A percentile compares a stretch with the other conserved stretches of the same genome.
Conservation (phyloP, 1,284 basidiomycete species). For the Marasmius tenuissimus region DNA sequence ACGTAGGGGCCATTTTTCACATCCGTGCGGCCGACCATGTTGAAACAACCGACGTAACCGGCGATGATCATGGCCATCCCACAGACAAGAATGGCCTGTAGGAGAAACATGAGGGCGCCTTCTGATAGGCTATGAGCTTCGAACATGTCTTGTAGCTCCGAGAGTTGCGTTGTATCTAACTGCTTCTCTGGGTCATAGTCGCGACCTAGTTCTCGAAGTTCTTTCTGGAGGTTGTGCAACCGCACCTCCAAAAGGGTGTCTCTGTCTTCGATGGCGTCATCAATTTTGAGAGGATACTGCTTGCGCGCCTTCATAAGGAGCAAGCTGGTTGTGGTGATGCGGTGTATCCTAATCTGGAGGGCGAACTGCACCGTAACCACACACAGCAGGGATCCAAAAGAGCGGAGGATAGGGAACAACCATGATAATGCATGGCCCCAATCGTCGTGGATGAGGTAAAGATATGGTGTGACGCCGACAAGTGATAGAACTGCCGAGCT, state of each 20-base stretch:
- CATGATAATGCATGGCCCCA: background rate
- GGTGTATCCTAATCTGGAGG: background rate
- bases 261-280: background rate
- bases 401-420: background rate
- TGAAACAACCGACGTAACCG: constrained; percentile 9
- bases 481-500: background rate
- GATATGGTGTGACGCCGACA: background rate
- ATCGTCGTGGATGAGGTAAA: background rate
- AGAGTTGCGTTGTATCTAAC: background rate
- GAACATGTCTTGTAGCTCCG: background rate
- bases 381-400: background rate
- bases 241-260: background rate
- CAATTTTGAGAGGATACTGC: background rate
- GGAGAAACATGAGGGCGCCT: background rate
- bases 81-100: background rate
- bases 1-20: background rate
- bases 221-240: background rate
- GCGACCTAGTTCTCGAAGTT: background rate
- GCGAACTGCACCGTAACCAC: background rate
- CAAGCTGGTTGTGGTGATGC: background rate
- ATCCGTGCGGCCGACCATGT: background rate
- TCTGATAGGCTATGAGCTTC: background rate
- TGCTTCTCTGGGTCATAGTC: background rate
- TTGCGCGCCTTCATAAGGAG: background rate
- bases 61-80: background rate